Base-by-base conservation (phyloP, 768 basidiomycete genomes). In the Cantharellus cinnabarinus region DNA sequence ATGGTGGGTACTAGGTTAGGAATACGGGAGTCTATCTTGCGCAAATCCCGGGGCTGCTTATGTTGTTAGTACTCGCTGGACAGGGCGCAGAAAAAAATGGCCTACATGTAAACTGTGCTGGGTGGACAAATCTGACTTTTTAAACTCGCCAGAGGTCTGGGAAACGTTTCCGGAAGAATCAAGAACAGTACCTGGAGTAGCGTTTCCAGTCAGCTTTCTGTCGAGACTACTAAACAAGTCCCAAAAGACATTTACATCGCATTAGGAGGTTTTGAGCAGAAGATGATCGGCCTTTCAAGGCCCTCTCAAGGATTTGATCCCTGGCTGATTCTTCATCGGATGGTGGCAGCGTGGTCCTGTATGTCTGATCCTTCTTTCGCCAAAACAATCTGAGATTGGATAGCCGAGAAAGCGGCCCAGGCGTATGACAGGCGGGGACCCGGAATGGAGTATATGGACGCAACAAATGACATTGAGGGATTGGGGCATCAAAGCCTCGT, bases 1-100 rank as follows among this genome's bases (percentile, higher is more conserved):
- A 98, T 93, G 48, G 91, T 91, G 44, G 93, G 91, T 15, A 98
- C 85, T 59, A 94, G 80, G 70, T 93, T 95, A 41, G 93, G 90
- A 64, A 91, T 79, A 64, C 89, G 77, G 3, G 89, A 91, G 72
- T 98, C 94, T 64, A 98, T 87, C 75, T 97, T 95, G 58, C 94
- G 83, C 34, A 98, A 75, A 74, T 98, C 94, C 76, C 94, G 85
- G 64, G 90, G 85, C 87, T 91, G 65, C 37, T 10, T 58, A 40
- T 50, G 2, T 3, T 35, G 57, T 7, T 29, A 58, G 37, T 5
- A 39, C 56, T 20, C 10, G 14, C 15, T 57, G 10, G 10, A 5
- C 56, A 5, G 52, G 20, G 58, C 5, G 39, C 53, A 53, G 39
- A 42, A 3, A 50, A 38, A 5, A 10, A 39, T 15, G 34, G 15